Conservation (phyloP, 495 filamentous ascomycete species). For the Penicillium pulvis region DNA sequence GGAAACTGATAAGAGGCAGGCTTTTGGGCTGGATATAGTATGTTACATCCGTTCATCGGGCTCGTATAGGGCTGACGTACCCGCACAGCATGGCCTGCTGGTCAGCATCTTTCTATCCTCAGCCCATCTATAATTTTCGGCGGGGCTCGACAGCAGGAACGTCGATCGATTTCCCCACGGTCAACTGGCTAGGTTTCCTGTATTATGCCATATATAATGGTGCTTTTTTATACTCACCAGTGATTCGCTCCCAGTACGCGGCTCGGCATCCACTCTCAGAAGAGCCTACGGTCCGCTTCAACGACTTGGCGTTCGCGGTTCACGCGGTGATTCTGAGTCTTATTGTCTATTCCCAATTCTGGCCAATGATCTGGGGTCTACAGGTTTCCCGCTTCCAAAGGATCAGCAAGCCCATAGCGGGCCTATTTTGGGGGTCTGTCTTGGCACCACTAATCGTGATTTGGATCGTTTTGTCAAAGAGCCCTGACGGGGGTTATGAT, state of each 20-base stretch:
- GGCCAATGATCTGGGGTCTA: slow-evolving; percentile 73
- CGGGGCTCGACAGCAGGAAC: slow-evolving; percentile 78
- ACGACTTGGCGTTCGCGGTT: slow-evolving; percentile 83
- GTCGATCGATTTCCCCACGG: slow-evolving; percentile 79
- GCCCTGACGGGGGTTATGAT: slow-evolving; percentile 56
- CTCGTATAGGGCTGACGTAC: slow-evolving; percentile 4
- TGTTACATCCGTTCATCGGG: slow-evolving; percentile 17
- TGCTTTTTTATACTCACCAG: slow-evolving; percentile 73
- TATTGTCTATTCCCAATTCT: slow-evolving; percentile 73
- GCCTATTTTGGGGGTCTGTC: slow-evolving; percentile 66
- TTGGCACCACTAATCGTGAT: slow-evolving; percentile 57
- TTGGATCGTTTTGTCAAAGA: slow-evolving; percentile 52
- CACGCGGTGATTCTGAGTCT: slow-evolving; percentile 73
- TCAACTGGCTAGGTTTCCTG: slow-evolving; percentile 82
- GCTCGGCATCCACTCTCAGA: slow-evolving; percentile 69
- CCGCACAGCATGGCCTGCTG: slow-evolving; percentile 62
- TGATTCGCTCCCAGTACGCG: slow-evolving; percentile 81
- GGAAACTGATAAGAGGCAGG: slow-evolving; percentile 24
- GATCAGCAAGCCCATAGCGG: slow-evolving; percentile 65
- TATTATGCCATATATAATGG: slow-evolving; percentile 75
- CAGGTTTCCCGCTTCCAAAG: slow-evolving; percentile 53
- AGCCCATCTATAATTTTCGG: slow-evolving; percentile 73
- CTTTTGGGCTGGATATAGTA: slow-evolving; percentile 51
- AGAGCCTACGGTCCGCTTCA: slow-evolving; percentile 81
- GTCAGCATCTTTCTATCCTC: slow-evolving; percentile 92